phyloP scores from a whole-genome alignment of 805 yeast species.

The Monosporozyma siamensis region DNA sequence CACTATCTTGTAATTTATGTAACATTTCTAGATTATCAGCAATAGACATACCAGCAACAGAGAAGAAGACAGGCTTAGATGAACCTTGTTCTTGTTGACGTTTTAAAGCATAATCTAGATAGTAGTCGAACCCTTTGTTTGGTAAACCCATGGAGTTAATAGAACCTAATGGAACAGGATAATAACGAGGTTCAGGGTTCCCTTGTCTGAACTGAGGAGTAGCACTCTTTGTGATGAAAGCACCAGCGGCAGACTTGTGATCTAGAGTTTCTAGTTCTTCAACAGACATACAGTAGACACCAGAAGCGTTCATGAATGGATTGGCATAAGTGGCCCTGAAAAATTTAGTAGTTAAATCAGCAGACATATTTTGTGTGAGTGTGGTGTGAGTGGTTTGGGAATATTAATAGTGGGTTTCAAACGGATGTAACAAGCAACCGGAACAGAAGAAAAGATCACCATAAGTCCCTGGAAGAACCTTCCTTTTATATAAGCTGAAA shows the following conservation, averaged over 20 bases:
- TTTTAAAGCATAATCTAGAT: conserved; percentile 19
- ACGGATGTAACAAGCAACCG: too few species aligned
- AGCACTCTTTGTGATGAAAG: conserved; percentile 26
- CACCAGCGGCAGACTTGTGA: conserved; percentile 19
- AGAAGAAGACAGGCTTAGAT: conserved; percentile 17
- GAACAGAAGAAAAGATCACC: too few species aligned
- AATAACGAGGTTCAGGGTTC: conserved; percentile 27
- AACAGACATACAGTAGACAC: conserved; percentile 27
- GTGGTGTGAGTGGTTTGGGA: too few species aligned
- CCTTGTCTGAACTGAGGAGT: conserved; percentile 23
- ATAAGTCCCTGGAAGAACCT: too few species aligned
- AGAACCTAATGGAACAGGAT: conserved; percentile 26
- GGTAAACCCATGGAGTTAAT: conserved; percentile 30
- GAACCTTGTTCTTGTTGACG: conserved; percentile 10
- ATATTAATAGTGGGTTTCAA: not conserved
- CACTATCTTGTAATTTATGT: conserved; percentile 20
- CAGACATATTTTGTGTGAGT: conserved; percentile 1
- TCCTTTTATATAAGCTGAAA: too few species aligned
- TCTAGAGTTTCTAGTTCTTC: conserved; percentile 21
- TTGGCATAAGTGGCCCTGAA: conserved; percentile 16
- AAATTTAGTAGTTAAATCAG: conserved; percentile 15
- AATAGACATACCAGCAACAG: conserved; percentile 27
- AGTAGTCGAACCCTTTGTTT: conserved; percentile 25
- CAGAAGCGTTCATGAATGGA: conserved; percentile 29
- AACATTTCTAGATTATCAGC: conserved; percentile 21